Evolutionary conservation across 805 yeast species (phyloP).

Genomic region (Blastobotrys terrestris): DNA sequence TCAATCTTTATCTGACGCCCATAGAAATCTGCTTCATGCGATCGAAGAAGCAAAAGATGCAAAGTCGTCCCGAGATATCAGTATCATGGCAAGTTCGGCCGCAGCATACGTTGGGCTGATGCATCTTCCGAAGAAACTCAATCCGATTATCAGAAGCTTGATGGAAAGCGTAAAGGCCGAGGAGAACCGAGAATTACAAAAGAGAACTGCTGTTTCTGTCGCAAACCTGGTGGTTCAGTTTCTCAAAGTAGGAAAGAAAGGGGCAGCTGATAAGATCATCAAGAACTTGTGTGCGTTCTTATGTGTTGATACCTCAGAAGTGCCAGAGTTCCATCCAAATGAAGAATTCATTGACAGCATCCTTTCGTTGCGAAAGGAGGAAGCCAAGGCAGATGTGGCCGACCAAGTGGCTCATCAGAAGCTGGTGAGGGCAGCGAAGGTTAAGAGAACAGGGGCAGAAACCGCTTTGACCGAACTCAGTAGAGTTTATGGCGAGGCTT

Average conservation of each 20-base stretch:
- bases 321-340: conserved; percentile 81
- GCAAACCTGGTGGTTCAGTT: conserved; percentile 59
- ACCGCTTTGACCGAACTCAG: conserved; percentile 59
- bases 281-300: conserved; percentile 87
- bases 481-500: conserved; percentile 41
- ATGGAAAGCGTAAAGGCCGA: conserved; percentile 91
- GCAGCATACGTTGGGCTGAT: conserved; percentile 60
- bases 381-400: conserved; percentile 53
- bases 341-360: conserved; percentile 48
- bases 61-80: conserved; percentile 36
- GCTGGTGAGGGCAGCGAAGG: conserved; percentile 64
- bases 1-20: conserved; percentile 73
- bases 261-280: conserved; percentile 80
- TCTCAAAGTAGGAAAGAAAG: conserved; percentile 48
- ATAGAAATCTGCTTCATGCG: conserved; percentile 57
- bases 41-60: conserved; percentile 61
- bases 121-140: conserved; percentile 74
- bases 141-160: conserved; percentile 78
- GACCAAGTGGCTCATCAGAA: conserved; percentile 56
- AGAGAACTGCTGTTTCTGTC: conserved; percentile 62
- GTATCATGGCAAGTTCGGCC: conserved; percentile 70
- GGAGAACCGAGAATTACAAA: conserved; percentile 57
- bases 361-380: conserved; percentile 74
- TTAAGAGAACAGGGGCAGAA: conserved; percentile 81
- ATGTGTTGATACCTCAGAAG: conserved; percentile 93